Conservation (phyloP, 2,329 filamentous ascomycete genomes). For the Diaporthe sp. region DNA sequence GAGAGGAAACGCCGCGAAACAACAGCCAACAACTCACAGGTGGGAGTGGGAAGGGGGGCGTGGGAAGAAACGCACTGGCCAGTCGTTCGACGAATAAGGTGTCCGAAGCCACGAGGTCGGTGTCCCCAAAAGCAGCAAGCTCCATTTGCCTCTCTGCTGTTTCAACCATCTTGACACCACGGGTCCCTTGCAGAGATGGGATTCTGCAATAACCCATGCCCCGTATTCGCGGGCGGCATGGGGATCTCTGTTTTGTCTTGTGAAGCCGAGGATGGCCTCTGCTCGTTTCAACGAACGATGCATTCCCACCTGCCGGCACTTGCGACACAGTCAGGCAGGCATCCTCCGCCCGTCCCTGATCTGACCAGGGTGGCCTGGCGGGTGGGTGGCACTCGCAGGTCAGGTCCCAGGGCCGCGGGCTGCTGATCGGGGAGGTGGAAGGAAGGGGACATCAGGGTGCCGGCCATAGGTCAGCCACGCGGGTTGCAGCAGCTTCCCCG, state of each 20-base stretch:
- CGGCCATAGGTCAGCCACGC: neutral
- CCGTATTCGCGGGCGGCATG: conserved; percentile 3
- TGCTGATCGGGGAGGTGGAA: neutral
- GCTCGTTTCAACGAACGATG: neutral
- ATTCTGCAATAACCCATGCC: conserved; percentile 12
- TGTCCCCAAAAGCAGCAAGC: neutral
- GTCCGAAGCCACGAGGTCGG: conserved; percentile 3
- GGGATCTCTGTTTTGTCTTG: conserved; percentile 2
- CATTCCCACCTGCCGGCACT: conserved; percentile 21
- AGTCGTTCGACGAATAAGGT: conserved; percentile 27
- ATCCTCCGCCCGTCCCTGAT: neutral
- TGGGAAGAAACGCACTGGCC: conserved; percentile 19
- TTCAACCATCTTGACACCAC: conserved; percentile 20
- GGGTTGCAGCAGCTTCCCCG: conserved; percentile 8
- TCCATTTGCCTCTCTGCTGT: conserved; percentile 1
- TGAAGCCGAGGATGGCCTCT: conserved; percentile 7
- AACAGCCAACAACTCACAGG: neutral
- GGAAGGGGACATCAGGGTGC: neutral
- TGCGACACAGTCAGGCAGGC: conserved; percentile 12
- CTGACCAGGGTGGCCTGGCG: conserved; percentile 6
- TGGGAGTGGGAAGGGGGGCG: neutral
- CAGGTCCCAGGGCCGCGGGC: conserved; percentile 14
- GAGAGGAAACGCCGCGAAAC: conserved; percentile 3
- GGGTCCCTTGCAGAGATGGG: conserved; percentile 31
- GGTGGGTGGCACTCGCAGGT: neutral